These are phyloP conservation scores for Hymenoscyphus salicellus DNA, from an alignment of 2,329 filamentous ascomycete species.

Conservation along the genomic window DNA sequence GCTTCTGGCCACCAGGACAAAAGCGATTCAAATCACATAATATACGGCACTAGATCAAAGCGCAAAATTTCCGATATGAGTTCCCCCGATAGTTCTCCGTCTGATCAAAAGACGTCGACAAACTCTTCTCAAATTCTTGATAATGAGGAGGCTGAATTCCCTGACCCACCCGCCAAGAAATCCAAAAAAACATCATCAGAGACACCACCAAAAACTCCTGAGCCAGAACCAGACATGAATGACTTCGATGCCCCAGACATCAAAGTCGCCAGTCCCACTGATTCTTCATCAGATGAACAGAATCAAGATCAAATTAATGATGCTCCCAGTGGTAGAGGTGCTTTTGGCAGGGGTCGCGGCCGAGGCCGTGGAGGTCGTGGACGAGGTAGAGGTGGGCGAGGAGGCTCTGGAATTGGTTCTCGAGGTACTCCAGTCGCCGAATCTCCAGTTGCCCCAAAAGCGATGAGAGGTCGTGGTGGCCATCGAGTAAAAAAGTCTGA, in stretches of 20 bases:
- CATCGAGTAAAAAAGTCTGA: conserved; percentile 31
- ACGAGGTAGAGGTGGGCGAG: conserved; percentile 22
- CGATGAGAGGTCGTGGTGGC: conserved; percentile 25
- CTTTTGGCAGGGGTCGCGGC: conserved; percentile 26
- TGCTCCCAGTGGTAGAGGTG: conserved; percentile 15
- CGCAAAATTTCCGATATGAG: conserved; percentile 26
- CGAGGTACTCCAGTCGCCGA: conserved; percentile 17
- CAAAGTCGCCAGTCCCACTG: conserved; percentile 16
- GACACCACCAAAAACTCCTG: conserved; percentile 15
- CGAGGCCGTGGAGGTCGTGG: conserved; percentile 27
- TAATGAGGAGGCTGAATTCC: conserved; percentile 19
- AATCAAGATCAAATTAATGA: conserved; percentile 8
- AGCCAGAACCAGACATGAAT: conserved; percentile 9
- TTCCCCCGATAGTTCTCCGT: conserved; percentile 15
- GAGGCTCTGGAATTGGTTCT: conserved; percentile 13
- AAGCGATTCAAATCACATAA: conserved; percentile 15
- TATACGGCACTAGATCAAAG: conserved; percentile 27
- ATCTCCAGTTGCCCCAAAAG: conserved; percentile 15
- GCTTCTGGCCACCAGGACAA: conserved; percentile 15
- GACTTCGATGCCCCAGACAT: conserved; percentile 12
- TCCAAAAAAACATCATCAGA: conserved; percentile 8
- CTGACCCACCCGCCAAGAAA: conserved; percentile 23
- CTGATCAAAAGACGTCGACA: conserved; percentile 15
- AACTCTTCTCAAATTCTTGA: conserved; percentile 21
- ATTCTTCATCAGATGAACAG: conserved; percentile 14